These are phyloP conservation scores for Phymatotrichopsis omnivora DNA, from an alignment of 2,329 filamentous ascomycete species.

Conservation along the genomic window DNA sequence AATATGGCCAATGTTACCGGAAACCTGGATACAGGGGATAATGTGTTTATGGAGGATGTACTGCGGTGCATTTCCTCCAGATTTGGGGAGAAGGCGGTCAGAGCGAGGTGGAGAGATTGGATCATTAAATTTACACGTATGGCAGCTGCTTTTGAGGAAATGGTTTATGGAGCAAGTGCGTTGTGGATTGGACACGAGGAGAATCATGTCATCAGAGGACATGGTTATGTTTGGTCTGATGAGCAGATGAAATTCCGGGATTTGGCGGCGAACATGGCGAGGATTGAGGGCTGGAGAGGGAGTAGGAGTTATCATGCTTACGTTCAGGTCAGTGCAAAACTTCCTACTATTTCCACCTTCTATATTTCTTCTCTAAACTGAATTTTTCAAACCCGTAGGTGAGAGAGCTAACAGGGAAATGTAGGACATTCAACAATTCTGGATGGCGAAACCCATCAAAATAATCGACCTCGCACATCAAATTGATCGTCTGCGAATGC, in stretches of 20 bases:
- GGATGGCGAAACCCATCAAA: slow-evolving; percentile 58
- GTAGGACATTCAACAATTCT: slow-evolving; percentile 55
- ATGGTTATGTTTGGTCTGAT: slow-evolving; percentile 92
- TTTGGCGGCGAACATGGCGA: slow-evolving; percentile 78
- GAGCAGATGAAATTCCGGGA: slow-evolving; percentile 71
- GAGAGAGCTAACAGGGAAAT: too few species aligned
- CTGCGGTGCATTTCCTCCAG: slow-evolving; percentile 72
- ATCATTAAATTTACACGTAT: slow-evolving; percentile 89
- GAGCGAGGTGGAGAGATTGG: slow-evolving; percentile 89
- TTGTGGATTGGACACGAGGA: slow-evolving; percentile 76
- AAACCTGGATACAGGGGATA: slow-evolving; percentile 57
- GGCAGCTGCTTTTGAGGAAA: slow-evolving; percentile 87
- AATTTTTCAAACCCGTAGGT: too few species aligned
- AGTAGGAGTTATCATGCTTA: slow-evolving; percentile 93
- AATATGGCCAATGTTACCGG: slow-evolving; percentile 24
- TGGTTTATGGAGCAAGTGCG: slow-evolving; percentile 84
- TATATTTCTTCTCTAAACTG: too few species aligned
- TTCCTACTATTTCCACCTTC: slow-evolving; percentile 3
- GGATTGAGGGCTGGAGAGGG: slow-evolving; percentile 94
- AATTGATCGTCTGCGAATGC: slow-evolving; percentile 76
- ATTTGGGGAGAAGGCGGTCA: slow-evolving; percentile 79
- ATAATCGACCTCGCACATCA: slow-evolving; percentile 84
- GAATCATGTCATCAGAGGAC: slow-evolving; percentile 53
- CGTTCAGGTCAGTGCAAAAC: slow-evolving; percentile 72
- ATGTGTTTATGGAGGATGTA: slow-evolving; percentile 79